phyloP scores from a whole-genome alignment of 345 rosid genomes.

The Litchi chinensis region DNA sequence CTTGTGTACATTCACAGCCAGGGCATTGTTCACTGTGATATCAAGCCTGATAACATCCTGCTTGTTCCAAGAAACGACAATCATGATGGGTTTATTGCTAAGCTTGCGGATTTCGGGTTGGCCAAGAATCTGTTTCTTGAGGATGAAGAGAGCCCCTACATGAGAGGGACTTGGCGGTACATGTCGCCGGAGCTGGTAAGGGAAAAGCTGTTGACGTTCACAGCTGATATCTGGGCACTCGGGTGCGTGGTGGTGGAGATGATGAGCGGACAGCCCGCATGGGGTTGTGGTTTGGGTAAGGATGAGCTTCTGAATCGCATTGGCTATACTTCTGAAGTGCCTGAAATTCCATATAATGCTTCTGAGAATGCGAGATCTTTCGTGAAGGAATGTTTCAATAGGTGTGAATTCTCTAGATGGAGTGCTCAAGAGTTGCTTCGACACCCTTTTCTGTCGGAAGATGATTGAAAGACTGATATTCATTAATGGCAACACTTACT shows the following conservation, averaged over 20 bases:
- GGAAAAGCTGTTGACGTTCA: neutral
- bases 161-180: neutral
- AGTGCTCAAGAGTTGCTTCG: neutral
- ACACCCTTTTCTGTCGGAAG: neutral
- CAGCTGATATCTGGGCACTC: neutral
- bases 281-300: neutral
- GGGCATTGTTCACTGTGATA: constrained; percentile 12
- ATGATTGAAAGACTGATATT: no score
- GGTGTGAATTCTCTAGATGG: neutral
- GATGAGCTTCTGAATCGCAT: neutral
- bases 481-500: no score
- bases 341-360: neutral
- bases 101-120: constrained; percentile 12
- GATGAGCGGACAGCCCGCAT: neutral
- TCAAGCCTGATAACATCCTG: constrained; percentile 5
- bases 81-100: neutral
- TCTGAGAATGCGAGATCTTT: neutral
- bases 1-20: neutral
- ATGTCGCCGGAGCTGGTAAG: neutral
- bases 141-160: neutral
- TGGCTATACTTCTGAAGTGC: neutral
- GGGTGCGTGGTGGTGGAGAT: neutral
- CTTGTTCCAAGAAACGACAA: neutral
- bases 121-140: neutral
- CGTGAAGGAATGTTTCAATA: neutral